A percentile compares a stretch with the other conserved stretches of the same genome.
Conservation (phyloP, 768 basidiomycete species). For the Mycena alexandri region DNA sequence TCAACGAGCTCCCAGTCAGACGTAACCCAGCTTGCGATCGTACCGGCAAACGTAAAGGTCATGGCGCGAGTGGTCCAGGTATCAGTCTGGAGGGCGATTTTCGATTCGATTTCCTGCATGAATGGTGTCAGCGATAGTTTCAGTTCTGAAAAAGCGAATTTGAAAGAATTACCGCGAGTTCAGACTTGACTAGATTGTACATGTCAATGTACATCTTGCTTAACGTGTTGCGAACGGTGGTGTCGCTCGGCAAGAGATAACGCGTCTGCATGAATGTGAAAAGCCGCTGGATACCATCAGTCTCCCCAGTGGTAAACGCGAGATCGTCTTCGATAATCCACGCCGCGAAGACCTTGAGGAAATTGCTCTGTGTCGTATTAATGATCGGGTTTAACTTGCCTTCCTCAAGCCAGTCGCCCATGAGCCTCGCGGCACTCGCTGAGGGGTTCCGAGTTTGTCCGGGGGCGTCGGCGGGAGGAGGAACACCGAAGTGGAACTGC, state of each 20-base stretch:
- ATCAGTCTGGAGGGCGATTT: slow-evolving; percentile 44
- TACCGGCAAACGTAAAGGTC: slow-evolving; percentile 49
- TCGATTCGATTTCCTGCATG: slow-evolving; percentile 41
- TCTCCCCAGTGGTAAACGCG: slow-evolving; percentile 46
- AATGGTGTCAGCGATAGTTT: too few species aligned
- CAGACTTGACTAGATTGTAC: slow-evolving; percentile 34
- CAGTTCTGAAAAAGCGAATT: too few species aligned
- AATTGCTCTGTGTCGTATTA: slow-evolving; percentile 43
- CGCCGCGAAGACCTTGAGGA: slow-evolving; percentile 46
- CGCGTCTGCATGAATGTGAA: slow-evolving; percentile 2
- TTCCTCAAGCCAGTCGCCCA: slow-evolving; percentile 47
- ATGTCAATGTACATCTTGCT: slow-evolving; percentile 27
- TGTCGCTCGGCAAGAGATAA: slow-evolving; percentile 38
- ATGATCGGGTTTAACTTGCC: slow-evolving; percentile 49
- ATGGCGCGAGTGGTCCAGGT: slow-evolving; percentile 50
- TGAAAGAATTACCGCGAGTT: slow-evolving; percentile 28
- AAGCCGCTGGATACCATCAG: background rate
- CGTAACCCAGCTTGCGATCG: slow-evolving; percentile 41
- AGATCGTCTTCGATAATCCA: slow-evolving; percentile 50
- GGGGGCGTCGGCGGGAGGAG: slow-evolving; percentile 26
- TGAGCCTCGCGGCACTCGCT: slow-evolving; percentile 37
- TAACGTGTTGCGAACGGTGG: slow-evolving; percentile 43
- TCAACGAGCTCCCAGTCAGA: slow-evolving; percentile 52
- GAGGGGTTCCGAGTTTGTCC: slow-evolving; percentile 5
- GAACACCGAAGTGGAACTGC: background rate